Evolutionary conservation across 2,329 filamentous ascomycete species (phyloP).

Genomic region (Hypomyces rosellus): DNA sequence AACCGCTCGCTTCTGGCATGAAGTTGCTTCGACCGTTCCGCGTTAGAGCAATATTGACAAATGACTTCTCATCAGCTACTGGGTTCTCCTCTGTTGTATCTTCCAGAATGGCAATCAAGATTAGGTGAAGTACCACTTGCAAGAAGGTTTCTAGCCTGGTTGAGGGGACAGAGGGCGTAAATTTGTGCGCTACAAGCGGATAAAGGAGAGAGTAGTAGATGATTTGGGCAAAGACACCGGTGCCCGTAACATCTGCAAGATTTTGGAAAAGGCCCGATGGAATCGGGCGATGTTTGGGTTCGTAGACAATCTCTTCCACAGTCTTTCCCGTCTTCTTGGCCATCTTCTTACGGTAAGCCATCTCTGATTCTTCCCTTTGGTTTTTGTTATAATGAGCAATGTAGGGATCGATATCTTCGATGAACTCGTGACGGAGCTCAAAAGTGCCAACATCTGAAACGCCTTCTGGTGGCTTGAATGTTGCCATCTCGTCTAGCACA

Average conservation of each 20-base stretch:
- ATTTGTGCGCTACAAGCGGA: slow-evolving; percentile 60
- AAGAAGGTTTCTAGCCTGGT: slow-evolving; percentile 87
- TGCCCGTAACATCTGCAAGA: slow-evolving; percentile 73
- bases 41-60: slow-evolving; percentile 64
- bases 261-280: slow-evolving; percentile 68
- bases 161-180: slow-evolving; percentile 67
- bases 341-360: slow-evolving; percentile 78
- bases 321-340: slow-evolving; percentile 81
- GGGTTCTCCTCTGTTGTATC: slow-evolving; percentile 58
- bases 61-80: slow-evolving; percentile 51
- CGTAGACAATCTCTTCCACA: slow-evolving; percentile 79
- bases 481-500: slow-evolving; percentile 80
- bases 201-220: slow-evolving; percentile 86
- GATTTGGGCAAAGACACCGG: slow-evolving; percentile 81
- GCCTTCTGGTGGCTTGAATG: slow-evolving; percentile 84
- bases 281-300: slow-evolving; percentile 75
- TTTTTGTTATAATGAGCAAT: slow-evolving; percentile 96
- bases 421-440: slow-evolving; percentile 77
- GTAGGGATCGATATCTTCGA: slow-evolving; percentile 89
- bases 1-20: slow-evolving; percentile 47
- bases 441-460: slow-evolving; percentile 91
- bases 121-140: slow-evolving; percentile 82
- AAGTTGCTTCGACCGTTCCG: slow-evolving; percentile 57
- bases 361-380: slow-evolving; percentile 90
- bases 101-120: slow-evolving; percentile 79